Evolutionary conservation across 768 basidiomycete species (phyloP), one percentile per base, ranked within the genome.

Genomic region (Peribolospora kevripleyi): DNA sequence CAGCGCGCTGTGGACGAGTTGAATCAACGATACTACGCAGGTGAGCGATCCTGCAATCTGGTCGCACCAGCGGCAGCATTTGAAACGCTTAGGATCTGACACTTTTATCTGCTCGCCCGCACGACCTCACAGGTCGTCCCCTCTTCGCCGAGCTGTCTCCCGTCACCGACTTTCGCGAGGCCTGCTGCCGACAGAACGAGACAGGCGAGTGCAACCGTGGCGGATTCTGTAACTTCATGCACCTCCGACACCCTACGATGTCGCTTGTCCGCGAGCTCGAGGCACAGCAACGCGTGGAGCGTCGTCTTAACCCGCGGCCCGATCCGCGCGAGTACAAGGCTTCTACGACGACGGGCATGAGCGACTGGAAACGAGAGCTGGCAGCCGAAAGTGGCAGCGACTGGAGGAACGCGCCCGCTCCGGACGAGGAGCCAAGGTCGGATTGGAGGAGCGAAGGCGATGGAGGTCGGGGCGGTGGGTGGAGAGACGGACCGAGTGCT

Each of bases 141-240:
- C 71, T 98, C 40, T 90, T 90, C 64, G 87, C 86, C n/a, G 93
- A 98, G 64, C 75, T 98, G 37, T 90, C 86, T 2, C 93, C 93
- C 9, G 93, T 98, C 13, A 97, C 90, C 39, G 93, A 98, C 70
- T 98, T 98, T 68, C 80, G 90, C 51, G 93, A 98, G 70, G 90
- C 90, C 0, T 98, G 93, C 66, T 98, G 93, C 68, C 78, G 93
- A 50, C 93, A 98, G 68, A 97, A 98, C 63, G 93, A 98, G 46
- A 6, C 47, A 54, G 54, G 54, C 38, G 85, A 91, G 69, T 98
- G 93, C 68, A 91, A 91, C 63, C 80, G 93, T 47, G 93, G 91
- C 40, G 88, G 88, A 3, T 95, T 93, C 71, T 97, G 91, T 70
- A 97, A 98, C 68, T 98, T 98, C 65, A 93, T 95, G 86, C 60